phyloP scores from a whole-genome alignment of 2,329 filamentous ascomycete genomes.

The Fusarium vanettenii region DNA sequence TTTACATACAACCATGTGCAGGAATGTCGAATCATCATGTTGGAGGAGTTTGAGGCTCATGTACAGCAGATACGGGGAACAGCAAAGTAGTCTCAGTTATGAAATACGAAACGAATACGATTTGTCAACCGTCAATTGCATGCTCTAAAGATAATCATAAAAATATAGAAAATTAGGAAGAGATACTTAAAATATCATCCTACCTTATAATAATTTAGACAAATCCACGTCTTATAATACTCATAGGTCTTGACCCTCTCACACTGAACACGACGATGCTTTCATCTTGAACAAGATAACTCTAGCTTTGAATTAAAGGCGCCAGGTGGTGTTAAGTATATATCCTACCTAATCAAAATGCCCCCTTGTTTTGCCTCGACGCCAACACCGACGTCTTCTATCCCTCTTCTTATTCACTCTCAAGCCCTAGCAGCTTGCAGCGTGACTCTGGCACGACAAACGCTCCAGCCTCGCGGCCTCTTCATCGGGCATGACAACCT shows the following conservation, averaged over 20 bases:
- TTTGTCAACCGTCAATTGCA: background rate
- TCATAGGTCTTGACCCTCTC: background rate
- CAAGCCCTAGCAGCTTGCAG: background rate
- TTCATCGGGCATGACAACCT: constrained; percentile 4
- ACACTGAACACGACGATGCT: background rate
- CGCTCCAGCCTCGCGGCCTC: background rate
- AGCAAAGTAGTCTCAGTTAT: constrained; percentile 13
- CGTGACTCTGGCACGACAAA: constrained; percentile 12
- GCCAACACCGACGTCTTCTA: constrained; percentile 30
- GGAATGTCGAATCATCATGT: background rate
- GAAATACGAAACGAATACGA: constrained; percentile 12
- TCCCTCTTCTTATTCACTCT: constrained; percentile 15
- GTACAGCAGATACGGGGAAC: background rate
- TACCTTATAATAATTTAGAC: no score
- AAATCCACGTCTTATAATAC: no score
- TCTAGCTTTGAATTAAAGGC: constrained; percentile 35
- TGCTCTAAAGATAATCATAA: no score
- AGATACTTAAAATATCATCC: no score
- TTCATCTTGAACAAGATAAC: constrained; percentile 12
- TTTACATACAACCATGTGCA: background rate
- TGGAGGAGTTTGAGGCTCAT: background rate
- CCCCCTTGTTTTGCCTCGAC: constrained; percentile 32
- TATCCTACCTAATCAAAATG: constrained; percentile 38
- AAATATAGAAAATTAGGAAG: no score
- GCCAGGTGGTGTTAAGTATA: constrained; percentile 33